These are phyloP conservation scores for Grifola frondosa DNA, from an alignment of 1,284 basidiomycete genomes.

Conservation along the genomic window DNA sequence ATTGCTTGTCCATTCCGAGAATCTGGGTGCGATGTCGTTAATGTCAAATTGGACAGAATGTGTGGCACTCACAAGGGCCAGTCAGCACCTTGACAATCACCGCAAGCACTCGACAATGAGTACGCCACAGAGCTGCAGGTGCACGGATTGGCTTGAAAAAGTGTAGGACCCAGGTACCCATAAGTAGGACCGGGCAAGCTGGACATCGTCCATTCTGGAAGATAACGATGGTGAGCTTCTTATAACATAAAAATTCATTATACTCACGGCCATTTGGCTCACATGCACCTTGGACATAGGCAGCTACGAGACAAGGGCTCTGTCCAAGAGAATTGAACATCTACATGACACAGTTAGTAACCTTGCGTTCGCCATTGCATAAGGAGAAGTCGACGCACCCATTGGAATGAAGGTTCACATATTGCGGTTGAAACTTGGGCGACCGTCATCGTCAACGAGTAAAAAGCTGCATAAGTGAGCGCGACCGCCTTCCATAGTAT, in stretches of 20 bases:
- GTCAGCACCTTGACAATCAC: constrained; percentile 37
- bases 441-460: too few species aligned
- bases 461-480: too few species aligned
- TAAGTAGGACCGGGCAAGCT: constrained; percentile 3
- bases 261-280: constrained; percentile 32
- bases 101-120: constrained; percentile 41
- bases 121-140: constrained; percentile 42
- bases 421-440: too few species aligned
- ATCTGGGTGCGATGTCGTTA: constrained; percentile 19
- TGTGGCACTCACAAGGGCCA: constrained; percentile 8
- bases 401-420: not conserved
- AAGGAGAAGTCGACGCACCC: not conserved
- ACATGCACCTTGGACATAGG: constrained; percentile 41
- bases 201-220: not conserved
- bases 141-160: constrained; percentile 27
- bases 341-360: constrained; percentile 16
- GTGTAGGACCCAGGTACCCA: constrained; percentile 11
- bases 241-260: not conserved
- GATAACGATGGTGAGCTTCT: not conserved
- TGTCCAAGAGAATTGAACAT: constrained; percentile 34
- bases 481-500: too few species aligned
- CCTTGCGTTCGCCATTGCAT: not conserved
- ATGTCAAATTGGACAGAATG: not conserved
- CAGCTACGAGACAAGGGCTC: constrained; percentile 45
- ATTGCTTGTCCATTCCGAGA: constrained; percentile 17